Base-by-base conservation (phyloP, 495 filamentous ascomycete species). In the Cudoniella acicularis region DNA sequence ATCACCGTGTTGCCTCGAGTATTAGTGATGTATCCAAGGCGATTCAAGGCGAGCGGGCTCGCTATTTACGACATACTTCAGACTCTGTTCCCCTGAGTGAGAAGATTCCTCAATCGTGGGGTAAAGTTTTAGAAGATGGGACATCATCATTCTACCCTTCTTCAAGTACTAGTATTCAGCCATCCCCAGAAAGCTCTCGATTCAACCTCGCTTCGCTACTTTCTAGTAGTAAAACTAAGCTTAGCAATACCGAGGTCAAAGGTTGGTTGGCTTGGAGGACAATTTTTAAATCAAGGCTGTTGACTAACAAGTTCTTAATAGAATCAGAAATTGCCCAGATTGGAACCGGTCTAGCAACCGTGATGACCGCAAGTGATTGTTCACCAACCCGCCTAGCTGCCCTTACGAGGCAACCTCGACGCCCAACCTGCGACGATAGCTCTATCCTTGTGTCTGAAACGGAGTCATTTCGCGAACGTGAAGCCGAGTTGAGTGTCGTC, bases 401-500 rank as follows among this genome's bases (percentile, higher is more conserved):
- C 1, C 25, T 23, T 8, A 22, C 25, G 10, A 40, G 6, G 20
- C 41, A 22, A 11, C 43, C 51, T 53, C 47, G 49, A 10, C 41
- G 42, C 13, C 36, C 54, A 0, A 43, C 61, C 1, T 22, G 46
- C 11, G 55, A 62, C 24, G 55, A 60, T 48, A 46, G 24, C 22
- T 67, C 61, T 17, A 10, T 60, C 21, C 8, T 60, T 6, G 36
- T 47, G 6, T 67, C 64, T 1, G 64, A 67, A 25, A 64, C 61
- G 1, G 56, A 46, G 10, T 61, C 57, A 3, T 67, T 64, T 22
- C 57, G 50, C 25, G 36, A 61, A 18, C 20, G 61, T 2, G 64
- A 67, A 54, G 49, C 55, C n/a, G 61, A 67, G 42, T 43, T 64
- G 16, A 45, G 27, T 17, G n/a, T 47, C 25, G 20, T 67, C 3